Conservation (phyloP, 164 flowering plant species). For the Magnolia changhungtana region DNA sequence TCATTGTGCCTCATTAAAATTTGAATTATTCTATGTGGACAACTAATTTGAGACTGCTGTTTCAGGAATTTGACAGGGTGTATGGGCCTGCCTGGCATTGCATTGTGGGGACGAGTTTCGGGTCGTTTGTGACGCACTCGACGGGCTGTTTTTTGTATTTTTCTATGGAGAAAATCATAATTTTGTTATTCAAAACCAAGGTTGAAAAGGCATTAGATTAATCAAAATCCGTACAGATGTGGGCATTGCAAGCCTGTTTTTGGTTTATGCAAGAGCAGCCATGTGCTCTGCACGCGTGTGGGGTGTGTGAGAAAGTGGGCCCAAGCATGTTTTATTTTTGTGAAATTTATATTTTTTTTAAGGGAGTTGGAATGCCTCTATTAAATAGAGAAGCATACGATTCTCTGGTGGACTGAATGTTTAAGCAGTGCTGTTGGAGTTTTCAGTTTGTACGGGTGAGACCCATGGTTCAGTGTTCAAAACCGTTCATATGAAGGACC, state of each 20-base stretch:
- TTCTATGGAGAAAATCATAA: conserved; percentile 55
- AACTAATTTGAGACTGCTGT: background rate
- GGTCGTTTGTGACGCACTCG: conserved; percentile 73
- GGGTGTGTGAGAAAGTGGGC: too few species aligned
- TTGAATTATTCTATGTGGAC: background rate
- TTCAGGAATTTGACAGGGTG: conserved; percentile 69
- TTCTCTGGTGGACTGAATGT: too few species aligned
- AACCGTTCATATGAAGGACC: too few species aligned
- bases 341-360: too few species aligned
- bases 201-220: conserved; percentile 36
- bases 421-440: too few species aligned
- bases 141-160: conserved; percentile 73
- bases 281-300: background rate
- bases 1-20: too few species aligned
- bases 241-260: background rate
- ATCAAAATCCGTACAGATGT: background rate
- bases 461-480: too few species aligned
- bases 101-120: conserved; percentile 72
- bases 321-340: too few species aligned
- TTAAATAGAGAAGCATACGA: too few species aligned
- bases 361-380: too few species aligned
- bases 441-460: too few species aligned
- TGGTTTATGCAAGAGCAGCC: background rate
- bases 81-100: conserved; percentile 92
- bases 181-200: conserved; percentile 62